Evolutionary conservation across 2,329 filamentous ascomycete species (phyloP), one percentile per base, ranked within the genome.

Genomic region (Fusarium decemcellulare): DNA sequence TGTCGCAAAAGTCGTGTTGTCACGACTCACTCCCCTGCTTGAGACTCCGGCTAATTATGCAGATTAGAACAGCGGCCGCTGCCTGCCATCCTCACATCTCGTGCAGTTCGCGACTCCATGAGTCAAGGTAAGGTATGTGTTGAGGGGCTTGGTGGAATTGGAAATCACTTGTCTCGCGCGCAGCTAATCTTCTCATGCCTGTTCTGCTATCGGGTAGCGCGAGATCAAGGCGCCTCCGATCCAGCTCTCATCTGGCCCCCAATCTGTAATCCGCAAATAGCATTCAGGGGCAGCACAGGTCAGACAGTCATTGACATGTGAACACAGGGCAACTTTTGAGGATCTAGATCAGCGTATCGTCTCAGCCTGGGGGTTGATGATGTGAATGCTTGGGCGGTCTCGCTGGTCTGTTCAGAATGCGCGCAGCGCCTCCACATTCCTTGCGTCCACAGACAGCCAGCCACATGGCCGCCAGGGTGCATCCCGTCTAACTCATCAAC

Each of bases 231-330:
- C 48, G 62, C 37, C 30, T 68, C 40, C 32, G 42, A 46, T 51
- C 34, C 39, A 54, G 16, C 48, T 57, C 42, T 30, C 43, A 60
- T 48, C 42, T 57, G 23, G 40, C 58, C 47, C 52, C 23, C 23
- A 5, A 23, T 23, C 23, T 23, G 23, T 32, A 47, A 46, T 40
- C 62, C 62, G 50, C 58, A 66, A 62, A 57, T 67, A 68, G 61
- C 61, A 62, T 48, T 57, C 63, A 70, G 63, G 67, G 47, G 59
- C 66, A 62, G 16, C 11, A 36, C 43, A 32, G 27, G 47, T 55
- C 52, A 65, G 47, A 59, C 66, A 66, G 47, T 36, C 56, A 54
- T 59, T 69, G 67, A 70, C 67, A 69, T 69, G 67, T 69, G 67
- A 69, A 69, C 57, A 36, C 51, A 70, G 67, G 51, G 52, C 11